Evolutionary conservation across 306 rosid species (phyloP).

Genomic region (Dalbergia cultrata): DNA sequence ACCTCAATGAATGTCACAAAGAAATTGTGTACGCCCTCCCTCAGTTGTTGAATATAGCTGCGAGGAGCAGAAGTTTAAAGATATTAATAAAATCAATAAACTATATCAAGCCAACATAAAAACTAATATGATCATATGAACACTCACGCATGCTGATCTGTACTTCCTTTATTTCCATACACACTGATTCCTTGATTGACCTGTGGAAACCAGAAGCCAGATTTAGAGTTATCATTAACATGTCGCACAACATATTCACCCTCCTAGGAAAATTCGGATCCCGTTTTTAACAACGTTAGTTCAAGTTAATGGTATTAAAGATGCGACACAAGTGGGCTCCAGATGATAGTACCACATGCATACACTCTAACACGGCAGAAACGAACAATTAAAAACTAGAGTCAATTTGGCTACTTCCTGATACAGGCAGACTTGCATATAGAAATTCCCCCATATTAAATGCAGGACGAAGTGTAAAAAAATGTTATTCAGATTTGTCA

Average conservation of each 20-base stretch:
- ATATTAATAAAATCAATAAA: constrained; percentile 22
- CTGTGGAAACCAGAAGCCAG: constrained; percentile 53
- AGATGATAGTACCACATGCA: neutral
- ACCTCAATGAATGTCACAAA: constrained; percentile 96
- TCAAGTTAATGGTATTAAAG: constrained; percentile 13
- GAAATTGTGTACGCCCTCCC: constrained; percentile 98
- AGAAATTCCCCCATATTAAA: constrained; percentile 20
- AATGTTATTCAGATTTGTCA: constrained; percentile 9
- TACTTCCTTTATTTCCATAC: constrained; percentile 95
- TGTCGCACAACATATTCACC: constrained; percentile 16
- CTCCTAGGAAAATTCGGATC: constrained; percentile 22
- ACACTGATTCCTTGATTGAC: constrained; percentile 93
- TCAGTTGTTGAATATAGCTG: constrained; percentile 97
- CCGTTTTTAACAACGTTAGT: constrained; percentile 10
- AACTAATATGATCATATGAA: constrained; percentile 22
- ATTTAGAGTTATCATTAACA: constrained; percentile 5
- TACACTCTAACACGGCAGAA: neutral
- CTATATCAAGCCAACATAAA: constrained; percentile 11
- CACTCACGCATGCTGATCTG: constrained; percentile 97
- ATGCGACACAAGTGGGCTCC: constrained; percentile 16
- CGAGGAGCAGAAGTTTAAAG: constrained; percentile 31
- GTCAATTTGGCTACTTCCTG: constrained; percentile 13
- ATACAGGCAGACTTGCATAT: constrained; percentile 4
- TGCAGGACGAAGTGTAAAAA: constrained; percentile 11
- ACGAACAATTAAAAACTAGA: constrained; percentile 13